Evolutionary conservation across 2,329 filamentous ascomycete genomes (phyloP).

Genomic region (Cladophialophora immunda): DNA sequence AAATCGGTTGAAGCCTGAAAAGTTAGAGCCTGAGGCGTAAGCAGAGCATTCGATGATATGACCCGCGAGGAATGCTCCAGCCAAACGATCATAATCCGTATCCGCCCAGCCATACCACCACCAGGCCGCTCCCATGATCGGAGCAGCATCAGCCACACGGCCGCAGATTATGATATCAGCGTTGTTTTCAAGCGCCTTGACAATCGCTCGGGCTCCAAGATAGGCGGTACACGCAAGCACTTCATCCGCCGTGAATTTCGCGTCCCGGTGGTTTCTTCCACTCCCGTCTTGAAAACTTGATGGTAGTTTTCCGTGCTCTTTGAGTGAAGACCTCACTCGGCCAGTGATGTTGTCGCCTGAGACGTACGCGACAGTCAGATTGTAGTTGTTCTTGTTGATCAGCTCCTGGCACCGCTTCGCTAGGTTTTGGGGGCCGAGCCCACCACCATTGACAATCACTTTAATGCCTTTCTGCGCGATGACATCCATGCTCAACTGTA

Average conservation of each 20-base stretch:
- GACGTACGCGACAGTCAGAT: too few relatives aligned
- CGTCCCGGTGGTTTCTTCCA: too few relatives aligned
- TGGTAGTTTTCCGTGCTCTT: too few relatives aligned
- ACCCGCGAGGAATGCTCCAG: constrained; percentile 59
- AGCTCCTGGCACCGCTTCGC: constrained; percentile 44
- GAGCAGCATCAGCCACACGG: constrained; percentile 59
- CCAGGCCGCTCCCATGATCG: constrained; percentile 63
- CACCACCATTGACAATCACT: constrained; percentile 65
- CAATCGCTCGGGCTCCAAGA: constrained; percentile 46
- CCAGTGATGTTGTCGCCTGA: constrained; percentile 21
- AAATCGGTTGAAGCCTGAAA: constrained; percentile 54
- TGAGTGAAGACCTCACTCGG: too few relatives aligned
- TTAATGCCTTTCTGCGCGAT: constrained; percentile 61
- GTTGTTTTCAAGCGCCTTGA: too few relatives aligned
- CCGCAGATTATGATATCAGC: constrained; percentile 62
- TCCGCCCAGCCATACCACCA: constrained; percentile 63
- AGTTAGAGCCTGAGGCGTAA: constrained; percentile 64
- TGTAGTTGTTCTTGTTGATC: too few relatives aligned
- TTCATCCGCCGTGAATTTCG: too few relatives aligned
- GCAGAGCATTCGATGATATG: constrained; percentile 63
- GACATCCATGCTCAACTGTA: constrained; percentile 54
- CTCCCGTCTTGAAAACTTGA: too few relatives aligned
- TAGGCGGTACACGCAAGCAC: too few relatives aligned
- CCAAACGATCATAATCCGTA: constrained; percentile 59
- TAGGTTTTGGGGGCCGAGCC: constrained; percentile 61